These are phyloP conservation scores for Cyberlindnera lachancei DNA, from an alignment of 805 yeast genomes.

Conservation along the genomic window DNA sequence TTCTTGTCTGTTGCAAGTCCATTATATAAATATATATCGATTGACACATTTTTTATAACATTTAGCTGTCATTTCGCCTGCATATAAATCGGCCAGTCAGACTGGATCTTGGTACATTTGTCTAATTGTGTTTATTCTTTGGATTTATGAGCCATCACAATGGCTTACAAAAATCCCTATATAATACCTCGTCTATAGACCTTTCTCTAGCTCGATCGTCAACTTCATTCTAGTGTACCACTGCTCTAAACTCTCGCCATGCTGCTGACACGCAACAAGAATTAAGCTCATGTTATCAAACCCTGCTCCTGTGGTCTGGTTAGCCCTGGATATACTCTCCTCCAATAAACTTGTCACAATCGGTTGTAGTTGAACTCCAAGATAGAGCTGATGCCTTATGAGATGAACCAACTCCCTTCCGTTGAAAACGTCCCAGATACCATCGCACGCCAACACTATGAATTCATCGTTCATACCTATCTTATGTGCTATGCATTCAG, in stretches of 20 bases:
- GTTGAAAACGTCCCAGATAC: constrained; percentile 70
- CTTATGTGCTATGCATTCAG: constrained; percentile 59
- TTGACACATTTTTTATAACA: no score
- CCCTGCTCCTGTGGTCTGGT: constrained; percentile 70
- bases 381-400: constrained; percentile 48
- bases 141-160: neutral
- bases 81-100: no score
- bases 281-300: constrained; percentile 77
- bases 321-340: constrained; percentile 62
- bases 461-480: constrained; percentile 50
- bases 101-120: no score
- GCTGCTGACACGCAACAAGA: constrained; percentile 54
- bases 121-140: no score
- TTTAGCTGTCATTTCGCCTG: no score
- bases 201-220: constrained; percentile 27
- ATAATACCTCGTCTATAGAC: neutral
- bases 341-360: constrained; percentile 55
- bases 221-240: constrained; percentile 54
- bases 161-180: neutral
- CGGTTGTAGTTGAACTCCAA: constrained; percentile 51
- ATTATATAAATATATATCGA: no score
- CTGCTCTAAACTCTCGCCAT: constrained; percentile 34
- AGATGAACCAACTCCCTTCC: constrained; percentile 45
- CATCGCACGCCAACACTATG: constrained; percentile 72
- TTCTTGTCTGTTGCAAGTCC: no score